These are phyloP conservation scores for Candida insectorum DNA, from an alignment of 805 yeast species.

Conservation along the genomic window DNA sequence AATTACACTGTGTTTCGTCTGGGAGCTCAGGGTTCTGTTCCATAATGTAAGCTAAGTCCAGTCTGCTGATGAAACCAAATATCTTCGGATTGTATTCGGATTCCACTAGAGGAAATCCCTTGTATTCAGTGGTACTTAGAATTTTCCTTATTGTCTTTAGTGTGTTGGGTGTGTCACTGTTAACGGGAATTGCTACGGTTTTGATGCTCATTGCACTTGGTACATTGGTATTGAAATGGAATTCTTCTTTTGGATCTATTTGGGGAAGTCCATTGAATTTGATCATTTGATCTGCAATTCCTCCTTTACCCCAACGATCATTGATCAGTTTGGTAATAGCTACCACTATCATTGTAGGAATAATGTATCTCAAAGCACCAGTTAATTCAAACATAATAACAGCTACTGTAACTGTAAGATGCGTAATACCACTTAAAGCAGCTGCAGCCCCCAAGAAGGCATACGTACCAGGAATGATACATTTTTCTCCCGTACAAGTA, in stretches of 20 bases:
- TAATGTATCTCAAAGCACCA: conserved; percentile 86
- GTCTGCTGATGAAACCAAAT: conserved; percentile 44
- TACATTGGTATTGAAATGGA: conserved; percentile 41
- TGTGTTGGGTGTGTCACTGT: conserved; percentile 23
- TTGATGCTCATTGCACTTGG: conserved; percentile 60
- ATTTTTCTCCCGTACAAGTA: conserved; percentile 35
- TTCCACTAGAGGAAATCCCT: conserved; percentile 55
- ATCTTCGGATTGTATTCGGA: conserved; percentile 35
- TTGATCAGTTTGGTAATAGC: conserved; percentile 81
- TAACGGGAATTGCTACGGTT: conserved; percentile 35
- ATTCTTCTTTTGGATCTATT: conserved; percentile 69
- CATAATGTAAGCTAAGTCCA: conserved; percentile 33
- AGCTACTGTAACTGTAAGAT: conserved; percentile 87
- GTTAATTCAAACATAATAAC: conserved; percentile 95
- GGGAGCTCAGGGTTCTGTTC: conserved; percentile 13
- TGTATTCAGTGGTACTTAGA: conserved; percentile 29
- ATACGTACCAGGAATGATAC: conserved; percentile 91
- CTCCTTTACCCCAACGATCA: conserved; percentile 72
- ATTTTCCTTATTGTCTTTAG: conserved; percentile 30
- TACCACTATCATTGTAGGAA: conserved; percentile 96
- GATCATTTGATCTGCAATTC: conserved; percentile 96
- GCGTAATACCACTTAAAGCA: conserved; percentile 90
- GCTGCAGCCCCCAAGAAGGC: conserved; percentile 97
- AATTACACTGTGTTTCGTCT: conserved; percentile 7
- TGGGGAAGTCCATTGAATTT: conserved; percentile 83